phyloP scores from a whole-genome alignment of 345 rosid species.

The Ceriops tagal region DNA sequence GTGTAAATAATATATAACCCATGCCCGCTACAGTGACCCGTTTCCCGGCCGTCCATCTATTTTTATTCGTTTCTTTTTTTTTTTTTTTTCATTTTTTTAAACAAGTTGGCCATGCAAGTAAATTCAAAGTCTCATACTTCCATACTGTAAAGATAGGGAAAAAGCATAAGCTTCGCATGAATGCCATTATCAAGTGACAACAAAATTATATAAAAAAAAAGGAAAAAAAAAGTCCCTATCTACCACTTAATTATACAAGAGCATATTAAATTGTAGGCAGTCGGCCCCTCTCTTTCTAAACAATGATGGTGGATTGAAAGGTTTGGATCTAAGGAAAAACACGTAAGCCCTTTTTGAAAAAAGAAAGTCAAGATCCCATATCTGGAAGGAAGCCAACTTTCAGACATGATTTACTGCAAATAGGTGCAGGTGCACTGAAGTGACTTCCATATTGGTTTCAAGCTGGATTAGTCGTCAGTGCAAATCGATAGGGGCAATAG shows the following conservation, averaged over 20 bases:
- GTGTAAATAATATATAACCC: not conserved
- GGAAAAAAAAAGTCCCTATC: not conserved
- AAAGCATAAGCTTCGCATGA: constrained; percentile 28
- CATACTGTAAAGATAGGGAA: constrained; percentile 34
- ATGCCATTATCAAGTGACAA: constrained; percentile 10
- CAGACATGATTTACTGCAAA: constrained; percentile 25
- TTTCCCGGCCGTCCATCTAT: too few relatives aligned
- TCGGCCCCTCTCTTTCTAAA: not conserved
- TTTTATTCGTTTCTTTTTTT: not conserved
- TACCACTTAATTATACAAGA: constrained; percentile 3
- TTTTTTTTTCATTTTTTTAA: not conserved
- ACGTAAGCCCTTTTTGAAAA: not conserved
- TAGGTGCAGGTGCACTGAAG: constrained; percentile 18
- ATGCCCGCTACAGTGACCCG: too few relatives aligned
- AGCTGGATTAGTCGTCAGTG: constrained; percentile 6
- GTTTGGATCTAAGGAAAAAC: not conserved
- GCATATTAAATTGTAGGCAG: not conserved
- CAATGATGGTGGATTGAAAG: constrained; percentile 2
- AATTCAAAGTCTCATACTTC: not conserved
- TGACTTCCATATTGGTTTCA: constrained; percentile 13
- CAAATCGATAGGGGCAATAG: not conserved
- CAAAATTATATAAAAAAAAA: not conserved
- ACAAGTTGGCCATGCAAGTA: constrained; percentile 11
- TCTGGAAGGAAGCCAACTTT: not conserved
- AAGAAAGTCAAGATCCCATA: constrained; percentile 18